These are phyloP conservation scores for Kurtzmaniella quercitrusa DNA, from an alignment of 1,139 yeast species.

Conservation along the genomic window DNA sequence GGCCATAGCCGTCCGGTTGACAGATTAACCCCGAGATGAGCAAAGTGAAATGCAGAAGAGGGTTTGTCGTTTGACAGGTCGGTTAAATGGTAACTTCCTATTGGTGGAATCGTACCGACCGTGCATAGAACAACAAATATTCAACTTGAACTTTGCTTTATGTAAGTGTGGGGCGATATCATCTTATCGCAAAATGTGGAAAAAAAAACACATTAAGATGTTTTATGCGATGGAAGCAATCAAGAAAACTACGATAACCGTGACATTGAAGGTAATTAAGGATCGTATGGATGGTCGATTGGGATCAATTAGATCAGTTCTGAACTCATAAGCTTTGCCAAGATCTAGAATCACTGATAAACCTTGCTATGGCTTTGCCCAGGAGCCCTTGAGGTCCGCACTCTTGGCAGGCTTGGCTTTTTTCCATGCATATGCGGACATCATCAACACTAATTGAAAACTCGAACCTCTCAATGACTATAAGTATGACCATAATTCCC, in stretches of 20 bases:
- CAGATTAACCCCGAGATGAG: neutral
- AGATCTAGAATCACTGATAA: neutral
- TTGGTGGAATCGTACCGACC: neutral
- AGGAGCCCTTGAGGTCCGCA: neutral
- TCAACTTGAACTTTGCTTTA: too few relatives aligned
- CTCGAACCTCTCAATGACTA: neutral
- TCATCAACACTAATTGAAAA: neutral
- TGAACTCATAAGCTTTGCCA: too few relatives aligned
- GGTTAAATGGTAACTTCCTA: neutral
- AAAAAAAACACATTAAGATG: too few relatives aligned
- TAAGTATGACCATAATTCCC: neutral
- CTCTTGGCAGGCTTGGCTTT: conserved; percentile 1
- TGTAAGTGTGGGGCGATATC: neutral
- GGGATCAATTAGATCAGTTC: too few relatives aligned
- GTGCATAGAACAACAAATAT: neutral
- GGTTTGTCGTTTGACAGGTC: neutral
- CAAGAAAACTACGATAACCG: too few relatives aligned
- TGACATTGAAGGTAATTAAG: too few relatives aligned
- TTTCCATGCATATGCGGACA: neutral
- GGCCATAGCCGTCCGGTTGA: neutral
- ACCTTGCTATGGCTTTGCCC: neutral
- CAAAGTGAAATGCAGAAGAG: neutral
- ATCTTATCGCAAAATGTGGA: neutral
- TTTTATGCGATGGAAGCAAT: too few relatives aligned
- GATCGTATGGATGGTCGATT: too few relatives aligned